These are phyloP conservation scores for Morella rubra DNA, from an alignment of 306 rosid genomes.

Conservation along the genomic window DNA sequence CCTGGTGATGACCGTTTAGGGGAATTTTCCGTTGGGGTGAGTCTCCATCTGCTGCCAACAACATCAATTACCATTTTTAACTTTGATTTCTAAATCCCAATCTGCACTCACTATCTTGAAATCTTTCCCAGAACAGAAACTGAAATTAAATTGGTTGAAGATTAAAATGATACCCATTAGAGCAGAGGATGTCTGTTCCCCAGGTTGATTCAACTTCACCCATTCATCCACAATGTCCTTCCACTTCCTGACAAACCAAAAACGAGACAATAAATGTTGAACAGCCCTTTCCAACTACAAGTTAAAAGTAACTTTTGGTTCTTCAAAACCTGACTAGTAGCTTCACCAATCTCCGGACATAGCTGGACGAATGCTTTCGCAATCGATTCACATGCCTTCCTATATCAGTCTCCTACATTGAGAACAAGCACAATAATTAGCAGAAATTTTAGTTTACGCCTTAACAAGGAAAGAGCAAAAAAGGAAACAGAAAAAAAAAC, in stretches of 20 bases:
- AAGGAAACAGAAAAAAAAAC: too few relatives aligned
- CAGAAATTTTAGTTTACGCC: neutral
- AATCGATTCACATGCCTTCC: constrained; percentile 94
- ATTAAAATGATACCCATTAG: constrained; percentile 53
- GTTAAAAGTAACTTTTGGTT: neutral
- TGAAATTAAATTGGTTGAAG: neutral
- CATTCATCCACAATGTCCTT: constrained; percentile 93
- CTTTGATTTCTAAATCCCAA: neutral
- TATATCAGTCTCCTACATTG: constrained; percentile 80
- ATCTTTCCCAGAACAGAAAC: constrained; percentile 14
- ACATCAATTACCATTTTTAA: constrained; percentile 25
- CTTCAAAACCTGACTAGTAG: constrained; percentile 77
- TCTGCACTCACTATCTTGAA: constrained; percentile 3
- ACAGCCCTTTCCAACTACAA: neutral
- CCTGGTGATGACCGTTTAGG: constrained; percentile 84
- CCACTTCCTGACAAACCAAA: constrained; percentile 76
- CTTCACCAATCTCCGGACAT: constrained; percentile 91
- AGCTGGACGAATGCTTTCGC: constrained; percentile 77
- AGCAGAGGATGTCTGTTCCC: constrained; percentile 52
- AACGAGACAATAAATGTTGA: neutral
- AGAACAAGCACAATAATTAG: neutral
- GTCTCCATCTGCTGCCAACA: constrained; percentile 75
- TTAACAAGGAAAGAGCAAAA: neutral
- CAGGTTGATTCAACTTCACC: constrained; percentile 75
- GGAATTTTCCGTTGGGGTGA: constrained; percentile 73